Percentiles rank a stretch among this genome's conserved stretches.
phyloP scores from a whole-genome alignment of 2,329 filamentous ascomycete species.

The Diaporthe sp. region DNA sequence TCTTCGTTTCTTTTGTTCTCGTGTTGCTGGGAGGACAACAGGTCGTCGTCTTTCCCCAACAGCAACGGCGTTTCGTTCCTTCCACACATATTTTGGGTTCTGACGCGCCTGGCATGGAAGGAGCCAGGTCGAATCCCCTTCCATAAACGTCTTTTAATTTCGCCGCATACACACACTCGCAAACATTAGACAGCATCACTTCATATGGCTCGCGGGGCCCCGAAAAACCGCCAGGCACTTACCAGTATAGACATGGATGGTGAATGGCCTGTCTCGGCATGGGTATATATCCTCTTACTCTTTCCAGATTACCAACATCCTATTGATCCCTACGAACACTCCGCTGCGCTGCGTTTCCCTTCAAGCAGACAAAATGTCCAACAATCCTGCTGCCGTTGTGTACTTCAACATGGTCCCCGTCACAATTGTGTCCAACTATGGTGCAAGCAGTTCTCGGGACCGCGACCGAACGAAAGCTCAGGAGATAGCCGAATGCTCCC shows the following conservation, averaged over 20 bases:
- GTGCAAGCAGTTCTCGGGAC: neutral
- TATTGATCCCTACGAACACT: neutral
- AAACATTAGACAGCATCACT: neutral
- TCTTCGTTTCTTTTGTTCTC: neutral
- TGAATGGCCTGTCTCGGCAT: neutral
- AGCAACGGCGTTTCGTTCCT: neutral
- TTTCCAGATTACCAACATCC: neutral
- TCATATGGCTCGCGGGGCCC: neutral
- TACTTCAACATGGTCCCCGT: neutral
- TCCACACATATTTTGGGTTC: neutral
- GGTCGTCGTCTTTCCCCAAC: neutral
- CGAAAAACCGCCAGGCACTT: neutral
- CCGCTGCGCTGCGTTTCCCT: neutral
- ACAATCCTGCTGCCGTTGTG: neutral
- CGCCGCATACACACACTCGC: neutral
- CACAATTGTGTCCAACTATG: neutral
- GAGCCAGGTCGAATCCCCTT: neutral
- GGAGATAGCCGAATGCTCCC: neutral
- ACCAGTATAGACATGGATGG: neutral
- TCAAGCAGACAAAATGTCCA: neutral
- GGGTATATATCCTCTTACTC: neutral
- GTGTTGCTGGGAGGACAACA: no score
- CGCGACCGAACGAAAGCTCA: neutral
- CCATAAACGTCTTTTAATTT: neutral
- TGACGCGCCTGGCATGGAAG: neutral